Evolutionary conservation across 331 rosid species (phyloP).

Genomic region (Quercus tomentella): DNA sequence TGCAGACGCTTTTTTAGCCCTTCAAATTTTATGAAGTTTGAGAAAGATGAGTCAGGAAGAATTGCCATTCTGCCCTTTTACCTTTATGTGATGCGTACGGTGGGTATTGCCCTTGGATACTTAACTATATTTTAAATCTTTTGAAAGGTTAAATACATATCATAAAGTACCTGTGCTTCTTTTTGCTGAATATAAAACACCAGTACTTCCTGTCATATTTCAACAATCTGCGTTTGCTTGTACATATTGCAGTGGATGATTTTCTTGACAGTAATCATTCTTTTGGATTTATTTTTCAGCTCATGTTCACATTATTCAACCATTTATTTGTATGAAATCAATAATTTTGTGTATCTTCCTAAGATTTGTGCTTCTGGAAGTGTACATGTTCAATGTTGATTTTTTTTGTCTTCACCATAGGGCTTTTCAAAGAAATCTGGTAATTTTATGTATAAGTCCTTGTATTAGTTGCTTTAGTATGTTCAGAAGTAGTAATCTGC

Average conservation of each 20-base stretch:
- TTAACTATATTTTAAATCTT: not conserved
- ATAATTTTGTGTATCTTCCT: not conserved
- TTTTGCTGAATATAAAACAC: too few species aligned
- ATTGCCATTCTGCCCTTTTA: slow-evolving; percentile 98
- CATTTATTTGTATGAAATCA: too few species aligned
- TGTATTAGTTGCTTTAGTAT: not conserved
- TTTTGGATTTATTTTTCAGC: not conserved
- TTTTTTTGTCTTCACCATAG: not conserved
- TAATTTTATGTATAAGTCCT: not conserved
- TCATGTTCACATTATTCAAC: too few species aligned
- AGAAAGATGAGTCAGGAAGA: slow-evolving; percentile 98
- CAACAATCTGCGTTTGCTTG: not conserved
- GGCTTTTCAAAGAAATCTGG: not conserved
- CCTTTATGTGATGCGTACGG: slow-evolving; percentile 99
- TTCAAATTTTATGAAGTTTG: slow-evolving; percentile 99
- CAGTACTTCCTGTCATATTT: not conserved
- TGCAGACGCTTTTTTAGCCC: slow-evolving; percentile 99
- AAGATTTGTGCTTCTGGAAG: not conserved
- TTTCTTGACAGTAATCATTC: not conserved
- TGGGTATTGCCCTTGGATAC: slow-evolving; percentile 32
- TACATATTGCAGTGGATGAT: not conserved
- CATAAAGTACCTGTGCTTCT: not conserved
- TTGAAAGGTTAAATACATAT: not conserved
- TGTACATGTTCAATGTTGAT: not conserved
- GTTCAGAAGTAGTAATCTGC: not conserved